Evolutionary conservation across 106 monocot species (phyloP).

Genomic region (Platanthera zijinensis): DNA sequence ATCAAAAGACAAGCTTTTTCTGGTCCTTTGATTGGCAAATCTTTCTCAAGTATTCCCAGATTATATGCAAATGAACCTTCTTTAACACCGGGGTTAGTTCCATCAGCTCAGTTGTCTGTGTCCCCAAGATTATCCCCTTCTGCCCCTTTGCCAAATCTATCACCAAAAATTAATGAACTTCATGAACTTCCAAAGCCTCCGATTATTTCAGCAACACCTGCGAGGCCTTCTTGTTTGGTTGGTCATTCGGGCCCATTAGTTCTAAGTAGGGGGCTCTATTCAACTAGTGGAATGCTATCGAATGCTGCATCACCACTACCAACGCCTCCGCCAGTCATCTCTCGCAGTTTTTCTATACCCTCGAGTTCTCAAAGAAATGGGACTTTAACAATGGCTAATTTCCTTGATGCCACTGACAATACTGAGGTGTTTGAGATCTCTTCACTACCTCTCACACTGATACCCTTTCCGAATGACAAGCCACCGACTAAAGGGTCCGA

Average conservation of each 20-base stretch:
- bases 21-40: conserved; percentile 53
- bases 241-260: conserved; percentile 51
- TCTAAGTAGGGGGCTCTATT: conserved; percentile 14
- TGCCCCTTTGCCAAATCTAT: conserved; percentile 20
- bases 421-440: conserved; percentile 9
- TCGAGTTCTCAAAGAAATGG: conserved; percentile 40
- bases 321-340: conserved; percentile 30
- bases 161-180: conserved; percentile 48
- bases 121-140: conserved; percentile 25
- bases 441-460: conserved; percentile 26
- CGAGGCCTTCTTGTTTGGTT: conserved; percentile 24
- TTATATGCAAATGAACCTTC: conserved; percentile 8
- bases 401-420: conserved; percentile 16
- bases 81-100: conserved; percentile 1
- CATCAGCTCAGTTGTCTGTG: conserved; percentile 12
- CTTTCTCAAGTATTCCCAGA: conserved; percentile 26
- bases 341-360: conserved; percentile 59
- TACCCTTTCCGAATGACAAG: conserved; percentile 9
- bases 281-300: conserved; percentile 12
- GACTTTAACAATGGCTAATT: conserved; percentile 4
- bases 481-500: background rate
- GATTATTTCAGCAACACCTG: conserved; percentile 5
- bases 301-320: conserved; percentile 37
- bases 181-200: conserved; percentile 72
- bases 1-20: conserved; percentile 52